These are phyloP conservation scores for Endotrypanum monterogeii DNA, from an alignment of 208 protist species.

Conservation along the genomic window DNA sequence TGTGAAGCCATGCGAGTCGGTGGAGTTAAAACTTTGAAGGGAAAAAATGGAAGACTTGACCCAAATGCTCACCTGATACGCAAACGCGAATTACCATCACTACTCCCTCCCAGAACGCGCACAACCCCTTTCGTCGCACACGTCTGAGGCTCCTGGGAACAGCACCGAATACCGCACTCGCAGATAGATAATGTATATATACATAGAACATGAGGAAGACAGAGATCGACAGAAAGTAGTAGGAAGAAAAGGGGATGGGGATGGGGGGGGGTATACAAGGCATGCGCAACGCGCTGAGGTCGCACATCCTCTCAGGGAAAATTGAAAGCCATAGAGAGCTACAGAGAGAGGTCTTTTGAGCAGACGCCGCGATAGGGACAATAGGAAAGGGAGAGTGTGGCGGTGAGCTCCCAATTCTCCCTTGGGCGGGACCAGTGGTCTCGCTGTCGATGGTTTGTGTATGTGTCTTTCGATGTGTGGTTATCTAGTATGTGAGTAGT, in stretches of 20 bases:
- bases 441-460: too few relatives aligned
- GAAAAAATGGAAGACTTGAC: neutral
- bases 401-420: neutral
- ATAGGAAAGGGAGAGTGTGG: neutral
- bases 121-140: neutral
- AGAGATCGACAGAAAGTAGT: too few relatives aligned
- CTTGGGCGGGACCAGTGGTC: too few relatives aligned
- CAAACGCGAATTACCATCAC: neutral
- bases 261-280: neutral
- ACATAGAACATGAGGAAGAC: neutral
- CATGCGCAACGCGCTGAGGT: neutral
- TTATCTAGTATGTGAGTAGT: too few relatives aligned
- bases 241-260: neutral
- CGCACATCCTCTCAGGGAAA: too few relatives aligned
- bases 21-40: neutral
- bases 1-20: slow-evolving; percentile 6
- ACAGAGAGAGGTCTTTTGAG: neutral
- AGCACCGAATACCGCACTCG: too few relatives aligned
- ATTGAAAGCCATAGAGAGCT: neutral
- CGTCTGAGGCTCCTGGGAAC: neutral
- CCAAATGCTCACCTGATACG: neutral
- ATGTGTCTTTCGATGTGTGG: too few relatives aligned
- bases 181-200: too few relatives aligned
- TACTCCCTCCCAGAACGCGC: neutral
- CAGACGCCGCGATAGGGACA: neutral